A percentile compares a stretch with the other conserved stretches of the same genome.
Evolutionary conservation across 805 yeast species (phyloP).

Genomic region (Kockiozyma suomiensis): DNA sequence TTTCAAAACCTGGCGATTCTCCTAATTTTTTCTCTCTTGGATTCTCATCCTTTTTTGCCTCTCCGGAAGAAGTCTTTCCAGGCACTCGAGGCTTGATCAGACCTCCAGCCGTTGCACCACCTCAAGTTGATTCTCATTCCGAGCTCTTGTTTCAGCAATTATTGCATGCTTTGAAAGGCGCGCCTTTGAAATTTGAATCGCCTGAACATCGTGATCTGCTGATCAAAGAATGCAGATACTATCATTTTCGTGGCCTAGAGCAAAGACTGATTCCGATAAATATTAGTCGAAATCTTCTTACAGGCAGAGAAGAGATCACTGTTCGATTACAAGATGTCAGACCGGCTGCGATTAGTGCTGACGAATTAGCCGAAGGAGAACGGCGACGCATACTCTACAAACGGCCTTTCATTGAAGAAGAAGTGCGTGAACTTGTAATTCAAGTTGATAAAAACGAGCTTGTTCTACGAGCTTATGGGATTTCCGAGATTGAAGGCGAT

Average conservation of each 20-base stretch:
- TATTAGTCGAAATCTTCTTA: constrained; percentile 56
- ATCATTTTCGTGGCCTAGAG: constrained; percentile 72
- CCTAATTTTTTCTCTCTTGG: constrained; percentile 78
- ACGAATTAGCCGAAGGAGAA: neutral
- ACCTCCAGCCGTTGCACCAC: constrained; percentile 77
- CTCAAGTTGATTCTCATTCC: constrained; percentile 55
- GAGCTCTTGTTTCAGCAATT: constrained; percentile 58
- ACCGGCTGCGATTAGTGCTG: constrained; percentile 21
- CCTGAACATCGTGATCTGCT: constrained; percentile 61
- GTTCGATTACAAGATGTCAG: constrained; percentile 53
- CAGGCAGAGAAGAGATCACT: constrained; percentile 58
- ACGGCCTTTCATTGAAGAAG: constrained; percentile 31
- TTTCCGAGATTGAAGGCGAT: neutral
- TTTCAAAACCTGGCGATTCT: constrained; percentile 63
- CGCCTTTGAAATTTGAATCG: constrained; percentile 49
- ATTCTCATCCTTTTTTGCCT: constrained; percentile 54
- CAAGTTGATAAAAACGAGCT: constrained; percentile 16
- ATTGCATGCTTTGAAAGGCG: constrained; percentile 59
- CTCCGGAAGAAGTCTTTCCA: constrained; percentile 49
- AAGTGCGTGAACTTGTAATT: constrained; percentile 17
- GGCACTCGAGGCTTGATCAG: constrained; percentile 53
- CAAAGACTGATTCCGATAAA: constrained; percentile 63
- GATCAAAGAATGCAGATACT: constrained; percentile 72
- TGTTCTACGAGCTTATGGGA: constrained; percentile 17
- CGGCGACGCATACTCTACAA: constrained; percentile 18